Percentiles rank a stretch among this genome's conserved stretches.
These are phyloP conservation scores for Verticillium klebahnii DNA, from an alignment of 2,329 filamentous ascomycete species.

Conservation along the genomic window DNA sequence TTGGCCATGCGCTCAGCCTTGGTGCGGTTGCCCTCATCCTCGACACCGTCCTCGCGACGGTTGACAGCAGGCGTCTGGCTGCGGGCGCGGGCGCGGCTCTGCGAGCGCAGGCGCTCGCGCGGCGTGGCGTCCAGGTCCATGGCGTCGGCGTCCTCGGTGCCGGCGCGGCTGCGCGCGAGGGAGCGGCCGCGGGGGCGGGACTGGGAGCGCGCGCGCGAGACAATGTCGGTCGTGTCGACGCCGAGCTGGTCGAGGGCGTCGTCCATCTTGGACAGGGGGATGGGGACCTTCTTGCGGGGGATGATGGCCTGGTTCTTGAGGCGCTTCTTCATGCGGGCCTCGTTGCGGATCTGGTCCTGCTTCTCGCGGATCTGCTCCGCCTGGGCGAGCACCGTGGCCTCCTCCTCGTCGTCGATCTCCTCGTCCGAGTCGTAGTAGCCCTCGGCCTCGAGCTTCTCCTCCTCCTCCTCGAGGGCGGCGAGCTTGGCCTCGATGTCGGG, in stretches of 20 bases:
- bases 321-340: constrained; percentile 89
- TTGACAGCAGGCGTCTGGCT: constrained; percentile 43
- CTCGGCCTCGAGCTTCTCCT: constrained; percentile 85
- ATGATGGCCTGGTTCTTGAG: constrained; percentile 97
- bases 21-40: constrained; percentile 57
- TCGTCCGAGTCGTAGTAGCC: constrained; percentile 89
- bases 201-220: constrained; percentile 66
- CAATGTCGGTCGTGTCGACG: constrained; percentile 73
- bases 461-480: constrained; percentile 87
- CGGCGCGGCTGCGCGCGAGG: constrained; percentile 55
- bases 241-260: constrained; percentile 79
- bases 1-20: constrained; percentile 87
- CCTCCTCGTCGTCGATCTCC: constrained; percentile 80
- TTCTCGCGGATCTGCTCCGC: constrained; percentile 95
- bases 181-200: constrained; percentile 69
- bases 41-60: constrained; percentile 73
- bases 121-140: constrained; percentile 68
- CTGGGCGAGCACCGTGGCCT: constrained; percentile 84
- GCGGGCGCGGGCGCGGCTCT: constrained; percentile 61
- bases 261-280: constrained; percentile 83
- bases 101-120: constrained; percentile 61
- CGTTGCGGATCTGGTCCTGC: constrained; percentile 86
- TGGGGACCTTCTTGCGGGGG: constrained; percentile 74
- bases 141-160: constrained; percentile 59
- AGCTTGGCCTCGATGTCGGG: constrained; percentile 95